Percentiles rank a stretch among this genome's conserved stretches.
Conservation (phyloP, 2,329 filamentous ascomycete genomes). For the Ophiobolus disseminans region DNA sequence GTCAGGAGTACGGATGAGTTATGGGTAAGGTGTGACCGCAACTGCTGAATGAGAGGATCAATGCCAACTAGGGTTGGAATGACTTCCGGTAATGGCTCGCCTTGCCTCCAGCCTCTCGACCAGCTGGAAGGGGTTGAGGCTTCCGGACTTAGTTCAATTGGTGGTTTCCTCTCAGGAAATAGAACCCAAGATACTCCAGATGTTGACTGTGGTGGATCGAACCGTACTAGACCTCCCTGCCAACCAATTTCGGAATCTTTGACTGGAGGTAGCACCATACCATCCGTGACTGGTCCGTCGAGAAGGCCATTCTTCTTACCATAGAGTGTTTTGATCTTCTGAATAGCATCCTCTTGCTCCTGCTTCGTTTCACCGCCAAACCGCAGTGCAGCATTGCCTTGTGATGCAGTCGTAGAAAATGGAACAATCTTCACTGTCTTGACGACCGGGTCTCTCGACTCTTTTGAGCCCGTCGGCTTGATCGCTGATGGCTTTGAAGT, state of each 20-base stretch:
- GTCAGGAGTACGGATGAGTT: constrained; percentile 89
- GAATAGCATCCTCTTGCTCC: constrained; percentile 78
- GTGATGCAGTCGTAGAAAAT: constrained; percentile 67
- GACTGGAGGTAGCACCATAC: constrained; percentile 74
- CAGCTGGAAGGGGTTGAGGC: constrained; percentile 69
- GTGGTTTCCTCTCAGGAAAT: constrained; percentile 75
- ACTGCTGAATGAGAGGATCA: constrained; percentile 74
- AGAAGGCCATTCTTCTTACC: constrained; percentile 70
- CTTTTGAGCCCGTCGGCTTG: constrained; percentile 42
- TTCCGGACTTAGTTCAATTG: constrained; percentile 77
- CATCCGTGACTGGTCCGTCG: constrained; percentile 86
- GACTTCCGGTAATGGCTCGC: constrained; percentile 61
- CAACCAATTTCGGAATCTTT: constrained; percentile 66
- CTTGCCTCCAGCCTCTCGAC: constrained; percentile 58
- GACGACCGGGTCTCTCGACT: constrained; percentile 57
- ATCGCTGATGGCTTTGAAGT: constrained; percentile 67
- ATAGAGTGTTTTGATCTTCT: constrained; percentile 76
- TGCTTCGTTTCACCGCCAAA: constrained; percentile 89
- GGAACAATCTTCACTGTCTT: constrained; percentile 80
- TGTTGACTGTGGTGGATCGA: constrained; percentile 65
- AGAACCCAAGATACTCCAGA: constrained; percentile 70
- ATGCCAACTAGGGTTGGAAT: constrained; percentile 80
- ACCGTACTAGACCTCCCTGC: constrained; percentile 83
- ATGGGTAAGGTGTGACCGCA: constrained; percentile 79
- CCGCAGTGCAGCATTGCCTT: constrained; percentile 71